Conservation (phyloP, 257 asterid genomes). For the Jacaranda copaia region DNA sequence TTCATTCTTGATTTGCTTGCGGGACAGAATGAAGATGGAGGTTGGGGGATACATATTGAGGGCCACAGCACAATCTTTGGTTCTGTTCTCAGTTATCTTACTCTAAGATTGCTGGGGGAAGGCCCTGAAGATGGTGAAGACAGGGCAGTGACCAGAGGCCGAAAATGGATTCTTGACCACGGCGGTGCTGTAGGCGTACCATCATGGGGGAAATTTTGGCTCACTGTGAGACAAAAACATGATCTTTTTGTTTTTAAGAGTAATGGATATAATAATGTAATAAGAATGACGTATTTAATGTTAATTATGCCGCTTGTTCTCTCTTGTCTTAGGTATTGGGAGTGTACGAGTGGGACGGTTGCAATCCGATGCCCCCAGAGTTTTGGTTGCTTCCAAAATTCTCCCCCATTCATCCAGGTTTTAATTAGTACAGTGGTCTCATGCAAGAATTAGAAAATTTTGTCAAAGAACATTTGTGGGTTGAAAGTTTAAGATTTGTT, state of each 20-base stretch:
- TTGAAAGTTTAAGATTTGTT: not conserved
- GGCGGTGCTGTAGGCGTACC: slow-evolving; percentile 59
- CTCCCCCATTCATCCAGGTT: slow-evolving; percentile 62
- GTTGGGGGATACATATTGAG: slow-evolving; percentile 62
- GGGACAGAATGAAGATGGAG: slow-evolving; percentile 62
- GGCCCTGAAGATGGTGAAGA: slow-evolving; percentile 38
- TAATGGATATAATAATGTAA: not conserved
- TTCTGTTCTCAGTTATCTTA: slow-evolving; percentile 44
- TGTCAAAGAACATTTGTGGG: too few species aligned
- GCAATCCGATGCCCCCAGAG: slow-evolving; percentile 71
- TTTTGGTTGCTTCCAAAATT: slow-evolving; percentile 56
- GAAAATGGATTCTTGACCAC: slow-evolving; percentile 60
- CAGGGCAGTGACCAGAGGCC: slow-evolving; percentile 44
- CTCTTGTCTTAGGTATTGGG: slow-evolving; percentile 49
- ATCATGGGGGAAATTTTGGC: slow-evolving; percentile 67
- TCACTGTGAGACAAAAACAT: slow-evolving; percentile 40
- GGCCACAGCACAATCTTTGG: slow-evolving; percentile 55
- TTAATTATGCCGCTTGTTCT: too few species aligned
- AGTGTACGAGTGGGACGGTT: slow-evolving; percentile 59
- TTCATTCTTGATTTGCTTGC: not conserved
- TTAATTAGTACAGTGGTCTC: not conserved
- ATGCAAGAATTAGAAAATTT: too few species aligned
- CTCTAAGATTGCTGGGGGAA: slow-evolving; percentile 54
- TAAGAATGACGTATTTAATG: not conserved
- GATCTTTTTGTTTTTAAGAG: not conserved